These are phyloP conservation scores for Raphanus sativus DNA, from an alignment of 345 rosid genomes.

Conservation along the genomic window DNA sequence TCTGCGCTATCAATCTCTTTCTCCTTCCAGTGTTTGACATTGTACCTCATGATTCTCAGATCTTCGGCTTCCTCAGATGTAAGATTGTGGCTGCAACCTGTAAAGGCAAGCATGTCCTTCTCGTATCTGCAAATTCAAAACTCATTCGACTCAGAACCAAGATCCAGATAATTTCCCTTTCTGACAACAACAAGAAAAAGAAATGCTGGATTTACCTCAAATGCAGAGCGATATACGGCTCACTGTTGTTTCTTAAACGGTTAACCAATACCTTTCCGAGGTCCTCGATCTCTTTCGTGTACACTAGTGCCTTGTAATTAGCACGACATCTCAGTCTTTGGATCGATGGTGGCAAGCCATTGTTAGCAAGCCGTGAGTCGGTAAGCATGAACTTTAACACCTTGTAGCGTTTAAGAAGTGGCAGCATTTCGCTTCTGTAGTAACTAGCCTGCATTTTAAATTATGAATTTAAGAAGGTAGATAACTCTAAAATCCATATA, in stretches of 20 bases:
- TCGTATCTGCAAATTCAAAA: conserved; percentile 66
- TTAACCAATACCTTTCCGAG: conserved; percentile 65
- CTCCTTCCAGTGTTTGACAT: conserved; percentile 91
- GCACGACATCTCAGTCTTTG: conserved; percentile 93
- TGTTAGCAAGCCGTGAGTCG: conserved; percentile 88
- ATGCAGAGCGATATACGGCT: conserved; percentile 85
- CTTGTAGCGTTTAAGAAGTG: conserved; percentile 67
- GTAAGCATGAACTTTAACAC: conserved; percentile 88
- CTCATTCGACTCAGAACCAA: conserved; percentile 1
- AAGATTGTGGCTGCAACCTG: conserved; percentile 95
- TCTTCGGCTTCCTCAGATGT: conserved; percentile 71
- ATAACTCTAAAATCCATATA: conserved; percentile 11
- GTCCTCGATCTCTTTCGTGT: conserved; percentile 68
- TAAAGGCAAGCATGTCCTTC: conserved; percentile 99
- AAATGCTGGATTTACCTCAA: conserved; percentile 47
- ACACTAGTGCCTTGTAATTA: conserved; percentile 78
- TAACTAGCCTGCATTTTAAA: conserved; percentile 75
- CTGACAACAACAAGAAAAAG: not conserved
- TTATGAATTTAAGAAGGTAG: not conserved
- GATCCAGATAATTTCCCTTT: not conserved
- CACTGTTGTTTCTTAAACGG: conserved; percentile 63
- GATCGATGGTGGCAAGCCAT: conserved; percentile 71
- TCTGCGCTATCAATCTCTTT: conserved; percentile 82
- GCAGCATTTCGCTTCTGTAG: conserved; percentile 73
- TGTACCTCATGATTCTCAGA: conserved; percentile 76